phyloP scores from a whole-genome alignment of 225 moss, liverwort and hornwort species.

The Polytrichum formosum region DNA sequence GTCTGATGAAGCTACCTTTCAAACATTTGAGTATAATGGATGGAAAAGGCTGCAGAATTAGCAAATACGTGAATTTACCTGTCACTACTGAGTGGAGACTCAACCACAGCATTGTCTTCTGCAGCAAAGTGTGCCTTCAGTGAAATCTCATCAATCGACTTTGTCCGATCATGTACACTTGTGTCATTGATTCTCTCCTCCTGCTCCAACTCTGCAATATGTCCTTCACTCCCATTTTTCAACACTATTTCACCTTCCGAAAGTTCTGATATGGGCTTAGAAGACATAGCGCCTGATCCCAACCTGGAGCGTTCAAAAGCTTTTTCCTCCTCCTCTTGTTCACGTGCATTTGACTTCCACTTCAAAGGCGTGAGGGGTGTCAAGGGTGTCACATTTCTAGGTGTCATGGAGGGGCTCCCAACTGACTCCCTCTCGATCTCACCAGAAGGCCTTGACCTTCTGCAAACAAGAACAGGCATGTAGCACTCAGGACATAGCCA shows the following conservation, averaged over 20 bases:
- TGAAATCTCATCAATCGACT: conserved; percentile 24
- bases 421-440: conserved; percentile 39
- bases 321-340: conserved; percentile 47
- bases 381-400: conserved; percentile 46
- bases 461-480: conserved; percentile 11
- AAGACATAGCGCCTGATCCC: conserved; percentile 7
- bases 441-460: conserved; percentile 50
- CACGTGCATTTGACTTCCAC: conserved; percentile 45
- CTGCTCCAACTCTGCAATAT: conserved; percentile 22
- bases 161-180: conserved; percentile 15
- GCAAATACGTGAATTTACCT: conserved; percentile 22
- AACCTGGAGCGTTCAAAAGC: conserved; percentile 27
- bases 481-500: conserved; percentile 12
- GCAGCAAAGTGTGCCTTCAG: conserved; percentile 8
- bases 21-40: too few species aligned
- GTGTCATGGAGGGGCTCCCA: conserved; percentile 37
- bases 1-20: too few species aligned
- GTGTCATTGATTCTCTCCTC: conserved; percentile 7
- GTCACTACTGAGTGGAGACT: conserved; percentile 16
- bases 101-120: conserved; percentile 18
- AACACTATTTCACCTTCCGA: conserved; percentile 15
- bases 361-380: conserved; percentile 47
- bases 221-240: conserved; percentile 17
- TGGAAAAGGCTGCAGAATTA: neutral
- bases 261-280: conserved; percentile 14